Evolutionary conservation across 768 basidiomycete species (phyloP).

Genomic region (Mycena vulgaris): DNA sequence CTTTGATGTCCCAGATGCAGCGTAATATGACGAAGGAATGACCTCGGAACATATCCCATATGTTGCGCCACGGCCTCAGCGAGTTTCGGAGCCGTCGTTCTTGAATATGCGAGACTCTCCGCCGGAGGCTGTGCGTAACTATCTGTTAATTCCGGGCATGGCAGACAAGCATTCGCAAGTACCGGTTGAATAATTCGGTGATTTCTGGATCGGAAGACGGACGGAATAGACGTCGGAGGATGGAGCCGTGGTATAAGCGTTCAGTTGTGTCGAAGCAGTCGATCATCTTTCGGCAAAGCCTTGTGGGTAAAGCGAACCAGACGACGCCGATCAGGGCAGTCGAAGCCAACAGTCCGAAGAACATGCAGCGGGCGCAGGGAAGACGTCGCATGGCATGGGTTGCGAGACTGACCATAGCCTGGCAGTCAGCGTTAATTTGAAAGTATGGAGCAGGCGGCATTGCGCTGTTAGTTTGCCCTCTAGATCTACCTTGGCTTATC

Average conservation of each 20-base stretch:
- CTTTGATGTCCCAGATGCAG: slow-evolving; percentile 12
- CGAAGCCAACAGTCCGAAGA: neutral
- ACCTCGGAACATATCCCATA: slow-evolving; percentile 1
- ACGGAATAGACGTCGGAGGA: neutral
- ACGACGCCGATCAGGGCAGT: neutral
- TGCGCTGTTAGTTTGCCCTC: neutral
- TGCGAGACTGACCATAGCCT: neutral
- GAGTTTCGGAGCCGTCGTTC: slow-evolving; percentile 1
- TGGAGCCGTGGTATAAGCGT: slow-evolving; percentile 1
- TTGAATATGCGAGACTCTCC: slow-evolving; percentile 11
- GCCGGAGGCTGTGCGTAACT: slow-evolving; percentile 12
- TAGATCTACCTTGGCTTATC: neutral
- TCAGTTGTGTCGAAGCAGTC: neutral
- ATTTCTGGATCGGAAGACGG: neutral
- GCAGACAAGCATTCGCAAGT: no score
- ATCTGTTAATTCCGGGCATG: neutral
- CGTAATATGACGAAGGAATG: slow-evolving; percentile 7
- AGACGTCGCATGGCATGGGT: neutral
- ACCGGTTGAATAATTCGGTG: neutral
- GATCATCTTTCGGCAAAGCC: slow-evolving; percentile 2
- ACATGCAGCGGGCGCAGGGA: slow-evolving; percentile 7
- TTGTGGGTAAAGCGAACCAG: neutral
- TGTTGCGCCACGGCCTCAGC: neutral
- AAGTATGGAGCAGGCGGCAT: neutral
- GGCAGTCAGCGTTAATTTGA: neutral